Evolutionary conservation across 768 basidiomycete species (phyloP), one percentile per base, ranked within the genome.

Genomic region (Mycena polygramma): DNA sequence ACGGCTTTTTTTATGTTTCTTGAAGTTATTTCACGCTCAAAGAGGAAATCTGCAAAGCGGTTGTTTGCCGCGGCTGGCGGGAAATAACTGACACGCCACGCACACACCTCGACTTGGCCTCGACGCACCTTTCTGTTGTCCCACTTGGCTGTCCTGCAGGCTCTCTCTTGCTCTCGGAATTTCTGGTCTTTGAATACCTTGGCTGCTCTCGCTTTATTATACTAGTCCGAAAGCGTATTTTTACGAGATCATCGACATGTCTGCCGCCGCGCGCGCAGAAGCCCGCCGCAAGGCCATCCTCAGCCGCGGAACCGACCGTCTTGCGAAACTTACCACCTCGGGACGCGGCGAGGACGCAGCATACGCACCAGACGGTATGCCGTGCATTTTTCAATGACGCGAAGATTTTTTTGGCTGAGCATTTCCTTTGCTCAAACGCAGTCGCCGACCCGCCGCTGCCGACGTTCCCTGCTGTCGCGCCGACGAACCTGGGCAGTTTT

Each of bases 201-300:
- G 55, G n/a, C 48, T 46, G 45, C 45, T 46, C 15, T 20, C 19
- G 45, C 14, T 20, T n/a, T 49, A 5, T 26, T 57, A 57, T 19
- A 10, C 45, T 57, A 37, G 54, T 37, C 45, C 45, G 24, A 30
- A 57, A 20, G 20, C 45, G 45, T 20, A 17, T 17, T 49, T 58
- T 39, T 58, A 59, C 57, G 48, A 41, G 20, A 54, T n/a, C n/a
- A 30, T 13, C 45, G 41, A 55, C 41, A 83, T 83, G 79, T 87
- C 88, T 75, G 85, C 91, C 62, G 81, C 91, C 81, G 88, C 90
- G 68, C 89, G 91, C 74, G 92, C 93, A 79, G 93, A 93, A 80
- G 94, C 94, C 13, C 86, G 94, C 52, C 83, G 90, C 75, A 91
- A 88, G 80, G 94, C 94, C 43, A 94, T 95, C 67, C 87, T 94